phyloP scores from a whole-genome alignment of 805 yeast species.

The Candida glaebosa region DNA sequence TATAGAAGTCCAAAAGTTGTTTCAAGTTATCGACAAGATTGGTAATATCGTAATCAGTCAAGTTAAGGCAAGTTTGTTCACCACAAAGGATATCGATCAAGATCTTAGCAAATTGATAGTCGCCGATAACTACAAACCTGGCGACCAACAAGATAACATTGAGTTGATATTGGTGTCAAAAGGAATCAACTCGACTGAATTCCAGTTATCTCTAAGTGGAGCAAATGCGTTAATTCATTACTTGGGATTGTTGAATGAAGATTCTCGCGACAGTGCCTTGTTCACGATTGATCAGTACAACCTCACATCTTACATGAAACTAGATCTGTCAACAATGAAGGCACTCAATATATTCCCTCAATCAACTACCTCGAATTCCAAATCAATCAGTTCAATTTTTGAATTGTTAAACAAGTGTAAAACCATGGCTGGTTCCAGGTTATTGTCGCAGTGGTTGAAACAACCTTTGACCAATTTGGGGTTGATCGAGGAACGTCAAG shows the following conservation, averaged over 20 bases:
- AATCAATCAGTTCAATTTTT: conserved; percentile 53
- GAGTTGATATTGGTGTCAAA: conserved; percentile 51
- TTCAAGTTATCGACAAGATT: conserved; percentile 64
- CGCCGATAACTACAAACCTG: conserved; percentile 19
- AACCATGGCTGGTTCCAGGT: conserved; percentile 82
- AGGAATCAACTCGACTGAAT: conserved; percentile 45
- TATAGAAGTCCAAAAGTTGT: conserved; percentile 63
- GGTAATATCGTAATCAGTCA: conserved; percentile 73
- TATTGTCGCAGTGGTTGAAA: conserved; percentile 90
- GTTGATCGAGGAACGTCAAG: conserved; percentile 65
- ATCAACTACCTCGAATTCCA: conserved; percentile 24
- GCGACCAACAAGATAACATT: conserved; percentile 25
- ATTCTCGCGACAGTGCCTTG: conserved; percentile 46
- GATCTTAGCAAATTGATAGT: conserved; percentile 71
- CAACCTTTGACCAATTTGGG: conserved; percentile 77
- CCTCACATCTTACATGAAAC: conserved; percentile 77
- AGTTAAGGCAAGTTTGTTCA: conserved; percentile 54
- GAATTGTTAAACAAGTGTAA: conserved; percentile 87
- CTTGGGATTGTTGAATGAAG: conserved; percentile 59
- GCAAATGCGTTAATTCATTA: conserved; percentile 68
- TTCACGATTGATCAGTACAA: conserved; percentile 63
- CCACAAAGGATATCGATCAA: conserved; percentile 66
- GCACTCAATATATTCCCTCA: conserved; percentile 83
- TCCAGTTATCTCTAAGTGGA: conserved; percentile 53
- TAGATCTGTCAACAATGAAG: conserved; percentile 85